Percentiles rank a stretch among this genome's conserved stretches.
phyloP scores from a whole-genome alignment of 768 basidiomycete species.

The Pulveroboletus sp. region DNA sequence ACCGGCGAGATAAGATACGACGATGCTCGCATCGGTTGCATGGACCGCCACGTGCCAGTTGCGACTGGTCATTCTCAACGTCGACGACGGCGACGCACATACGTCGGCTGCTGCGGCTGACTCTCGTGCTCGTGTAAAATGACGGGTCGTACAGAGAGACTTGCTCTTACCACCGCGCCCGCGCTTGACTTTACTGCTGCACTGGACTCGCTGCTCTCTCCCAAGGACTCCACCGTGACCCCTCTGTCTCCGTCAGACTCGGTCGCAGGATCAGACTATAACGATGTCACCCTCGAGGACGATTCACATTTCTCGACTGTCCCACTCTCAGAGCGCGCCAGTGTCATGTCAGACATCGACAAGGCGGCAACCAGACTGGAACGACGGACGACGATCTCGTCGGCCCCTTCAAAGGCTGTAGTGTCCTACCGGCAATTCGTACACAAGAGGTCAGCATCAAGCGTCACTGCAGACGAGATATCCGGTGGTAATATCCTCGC shows the following conservation, averaged over 20 bases:
- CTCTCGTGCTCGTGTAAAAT: slow-evolving; percentile 8
- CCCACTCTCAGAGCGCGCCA: slow-evolving; percentile 36
- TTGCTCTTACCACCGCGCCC: slow-evolving; percentile 6
- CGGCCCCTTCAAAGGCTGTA: slow-evolving; percentile 15
- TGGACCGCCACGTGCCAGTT: slow-evolving; percentile 1
- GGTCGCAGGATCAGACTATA: slow-evolving; percentile 56
- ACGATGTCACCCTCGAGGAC: slow-evolving; percentile 50
- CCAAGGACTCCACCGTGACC: slow-evolving; percentile 33
- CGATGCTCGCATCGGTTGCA: no score
- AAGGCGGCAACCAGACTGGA: slow-evolving; percentile 19
- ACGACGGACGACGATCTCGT: slow-evolving; percentile 30
- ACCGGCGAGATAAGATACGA: neutral
- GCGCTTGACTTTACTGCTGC: slow-evolving; percentile 17
- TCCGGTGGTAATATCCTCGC: slow-evolving; percentile 46
- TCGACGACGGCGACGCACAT: neutral
- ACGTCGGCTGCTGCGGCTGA: neutral
- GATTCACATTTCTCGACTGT: slow-evolving; percentile 50
- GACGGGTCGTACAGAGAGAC: slow-evolving; percentile 14
- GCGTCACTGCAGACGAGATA: slow-evolving; percentile 43
- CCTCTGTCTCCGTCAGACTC: slow-evolving; percentile 36
- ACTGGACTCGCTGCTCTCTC: slow-evolving; percentile 50
- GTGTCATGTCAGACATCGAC: slow-evolving; percentile 27
- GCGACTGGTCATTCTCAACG: neutral
- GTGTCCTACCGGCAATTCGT: slow-evolving; percentile 26
- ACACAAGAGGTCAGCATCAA: slow-evolving; percentile 64